Base-by-base conservation (phyloP, 2,329 filamentous ascomycete species). In the Nigrograna mackinnonii region DNA sequence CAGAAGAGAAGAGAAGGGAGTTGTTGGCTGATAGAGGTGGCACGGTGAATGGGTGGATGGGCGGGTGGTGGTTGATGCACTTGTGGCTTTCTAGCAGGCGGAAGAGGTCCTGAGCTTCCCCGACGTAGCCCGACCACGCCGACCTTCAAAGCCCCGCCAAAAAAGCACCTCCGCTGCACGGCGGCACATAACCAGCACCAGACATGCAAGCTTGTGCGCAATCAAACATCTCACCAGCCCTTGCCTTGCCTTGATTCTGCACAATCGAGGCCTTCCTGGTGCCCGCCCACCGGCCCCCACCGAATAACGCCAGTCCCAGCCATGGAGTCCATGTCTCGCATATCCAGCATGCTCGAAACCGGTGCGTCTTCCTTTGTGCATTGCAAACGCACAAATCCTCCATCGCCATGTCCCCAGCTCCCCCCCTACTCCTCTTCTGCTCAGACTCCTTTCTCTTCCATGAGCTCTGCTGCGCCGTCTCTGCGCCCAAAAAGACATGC, bases 311-410 rank as follows among this genome's bases (percentile, higher is more conserved):
- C 19, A 13, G 30, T 22, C 46, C 24, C n/a, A 42, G 55, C 52
- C 45, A 99, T 99, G 94, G 94, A 99, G 81, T 95, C 92, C 17
- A 91, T 97, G 66, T 91, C 92, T 52, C 83, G 89, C 63, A 95
- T 99, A 71, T 95, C 91, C 57, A 89, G 84, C 68, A 83, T 97
- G 73, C 85, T 99, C 70, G 94, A 97, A 78, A 94, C 88, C 73
- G 91, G 92, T 95, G 79, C 62, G 80, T 58, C 22, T 42, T 35
- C 22, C 21, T 9, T 28, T 36, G 24, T n/a, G 24, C n/a, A n/a
- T 22, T 35, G 32, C 31, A 22, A 31, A 31, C 42, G 18, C 24
- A 9, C 24, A 28, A 28, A 28, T 28, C 9, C 24, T 9, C 24
- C 9, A 9, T 28, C 24, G n/a, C 24, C 24, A 28, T 28, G 24